Percentiles rank a stretch among this genome's conserved stretches.
Conservation (phyloP, 306 rosid species). For the Malus sylvestris region DNA sequence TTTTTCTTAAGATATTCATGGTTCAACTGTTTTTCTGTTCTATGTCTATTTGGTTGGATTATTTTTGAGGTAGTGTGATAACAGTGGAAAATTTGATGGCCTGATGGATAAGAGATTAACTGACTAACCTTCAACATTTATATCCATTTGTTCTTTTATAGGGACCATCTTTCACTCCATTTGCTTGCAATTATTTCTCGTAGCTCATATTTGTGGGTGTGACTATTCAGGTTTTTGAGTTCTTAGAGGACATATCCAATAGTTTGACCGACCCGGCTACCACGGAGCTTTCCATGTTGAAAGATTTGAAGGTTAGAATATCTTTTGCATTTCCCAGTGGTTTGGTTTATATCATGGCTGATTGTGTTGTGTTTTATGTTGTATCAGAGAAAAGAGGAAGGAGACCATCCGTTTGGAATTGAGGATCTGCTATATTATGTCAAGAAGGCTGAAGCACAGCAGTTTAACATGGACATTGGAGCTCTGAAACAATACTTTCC, state of each 20-base stretch:
- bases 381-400: slow-evolving; percentile 83
- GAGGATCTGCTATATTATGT: slow-evolving; percentile 78
- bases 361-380: slow-evolving; percentile 24
- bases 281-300: slow-evolving; percentile 64
- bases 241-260: slow-evolving; percentile 73
- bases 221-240: slow-evolving; percentile 72
- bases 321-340: neutral
- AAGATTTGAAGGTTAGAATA: slow-evolving; percentile 61
- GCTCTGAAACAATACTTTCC: slow-evolving; percentile 90
- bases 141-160: neutral
- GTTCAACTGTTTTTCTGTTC: neutral
- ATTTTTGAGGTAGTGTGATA: neutral
- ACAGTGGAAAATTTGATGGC: neutral
- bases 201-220: slow-evolving; percentile 7
- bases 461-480: slow-evolving; percentile 59
- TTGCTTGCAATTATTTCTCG: neutral
- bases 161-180: neutral
- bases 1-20: neutral
- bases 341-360: slow-evolving; percentile 22
- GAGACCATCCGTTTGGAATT: slow-evolving; percentile 76
- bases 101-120: neutral
- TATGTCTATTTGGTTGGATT: neutral
- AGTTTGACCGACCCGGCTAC: slow-evolving; percentile 60
- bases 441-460: slow-evolving; percentile 67
- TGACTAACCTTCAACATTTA: neutral